Percentiles rank a stretch among this genome's conserved stretches.
phyloP scores from a whole-genome alignment of 805 yeast species.

The Candida silvatica region DNA sequence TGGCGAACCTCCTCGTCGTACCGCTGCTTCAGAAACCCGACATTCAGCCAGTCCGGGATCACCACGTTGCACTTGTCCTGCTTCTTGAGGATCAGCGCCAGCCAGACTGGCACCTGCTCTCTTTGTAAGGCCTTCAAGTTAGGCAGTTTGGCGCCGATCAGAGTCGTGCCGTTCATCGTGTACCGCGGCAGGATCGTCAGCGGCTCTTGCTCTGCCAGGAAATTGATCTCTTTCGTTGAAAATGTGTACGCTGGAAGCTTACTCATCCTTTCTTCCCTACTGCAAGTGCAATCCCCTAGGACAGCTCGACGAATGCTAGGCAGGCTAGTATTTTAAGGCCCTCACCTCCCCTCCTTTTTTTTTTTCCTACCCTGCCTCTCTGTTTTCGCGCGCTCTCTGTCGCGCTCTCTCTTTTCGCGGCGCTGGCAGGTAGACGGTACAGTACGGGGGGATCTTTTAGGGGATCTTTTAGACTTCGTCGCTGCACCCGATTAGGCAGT shows the following conservation, averaged over 20 bases:
- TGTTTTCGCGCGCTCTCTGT: too few relatives aligned
- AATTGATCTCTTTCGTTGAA: constrained; percentile 71
- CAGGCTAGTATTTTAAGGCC: too few relatives aligned
- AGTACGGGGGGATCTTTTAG: too few relatives aligned
- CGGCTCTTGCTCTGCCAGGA: constrained; percentile 73
- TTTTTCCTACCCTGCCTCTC: too few relatives aligned
- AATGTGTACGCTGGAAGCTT: constrained; percentile 43
- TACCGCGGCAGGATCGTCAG: constrained; percentile 76
- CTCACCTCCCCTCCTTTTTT: too few relatives aligned
- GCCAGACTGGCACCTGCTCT: constrained; percentile 74
- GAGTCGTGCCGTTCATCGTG: constrained; percentile 51
- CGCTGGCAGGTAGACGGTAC: too few relatives aligned
- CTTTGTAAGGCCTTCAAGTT: constrained; percentile 59
- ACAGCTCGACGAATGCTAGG: too few relatives aligned
- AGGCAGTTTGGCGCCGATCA: constrained; percentile 56
- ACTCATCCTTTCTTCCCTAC: too few relatives aligned
- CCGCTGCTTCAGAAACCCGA: constrained; percentile 40
- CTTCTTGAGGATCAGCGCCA: constrained; percentile 72
- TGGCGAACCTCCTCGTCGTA: constrained; percentile 60
- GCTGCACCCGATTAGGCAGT: too few relatives aligned
- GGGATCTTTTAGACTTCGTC: too few relatives aligned
- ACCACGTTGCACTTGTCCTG: constrained; percentile 83
- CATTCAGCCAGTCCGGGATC: constrained; percentile 77
- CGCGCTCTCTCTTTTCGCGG: too few relatives aligned
- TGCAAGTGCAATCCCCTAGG: too few relatives aligned